These are phyloP conservation scores for Lignosus rhinocerotis DNA, from an alignment of 1,284 basidiomycete species.

Conservation along the genomic window DNA sequence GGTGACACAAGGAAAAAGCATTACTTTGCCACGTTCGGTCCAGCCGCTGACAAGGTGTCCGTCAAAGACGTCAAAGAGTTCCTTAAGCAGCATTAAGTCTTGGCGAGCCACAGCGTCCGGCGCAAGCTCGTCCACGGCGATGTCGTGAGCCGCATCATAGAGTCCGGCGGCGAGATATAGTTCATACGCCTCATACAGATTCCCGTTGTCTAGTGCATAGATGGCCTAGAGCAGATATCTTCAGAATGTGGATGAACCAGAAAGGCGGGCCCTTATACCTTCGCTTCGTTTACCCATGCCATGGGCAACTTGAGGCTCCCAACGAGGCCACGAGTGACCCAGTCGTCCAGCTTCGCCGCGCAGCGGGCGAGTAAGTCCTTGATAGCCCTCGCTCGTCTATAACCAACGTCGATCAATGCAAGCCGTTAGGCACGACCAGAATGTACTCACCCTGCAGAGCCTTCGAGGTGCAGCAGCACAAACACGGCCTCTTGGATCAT, in stretches of 20 bases:
- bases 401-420: neutral
- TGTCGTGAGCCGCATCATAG: conserved; percentile 76
- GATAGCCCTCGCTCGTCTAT: conserved; percentile 79
- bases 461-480: conserved; percentile 87
- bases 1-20: too few species aligned
- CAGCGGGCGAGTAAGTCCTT: conserved; percentile 81
- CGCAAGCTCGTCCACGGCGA: conserved; percentile 83
- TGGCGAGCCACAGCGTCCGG: conserved; percentile 86
- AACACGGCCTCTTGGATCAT: conserved; percentile 88
- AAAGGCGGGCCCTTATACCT: conserved; percentile 47
- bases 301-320: conserved; percentile 80
- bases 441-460: conserved; percentile 62
- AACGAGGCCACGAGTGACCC: conserved; percentile 71
- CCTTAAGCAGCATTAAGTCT: conserved; percentile 73
- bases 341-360: conserved; percentile 67
- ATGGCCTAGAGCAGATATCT: conserved; percentile 52
- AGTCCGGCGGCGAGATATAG: conserved; percentile 73
- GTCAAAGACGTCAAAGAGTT: conserved; percentile 73
- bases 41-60: conserved; percentile 69
- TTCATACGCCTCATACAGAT: conserved; percentile 79
- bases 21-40: conserved; percentile 79
- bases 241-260: neutral
- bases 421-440: conserved; percentile 1
- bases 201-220: conserved; percentile 59
- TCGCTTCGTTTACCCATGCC: conserved; percentile 87